phyloP scores from a whole-genome alignment of 208 protist species.

The Trypanosoma scelopori region DNA sequence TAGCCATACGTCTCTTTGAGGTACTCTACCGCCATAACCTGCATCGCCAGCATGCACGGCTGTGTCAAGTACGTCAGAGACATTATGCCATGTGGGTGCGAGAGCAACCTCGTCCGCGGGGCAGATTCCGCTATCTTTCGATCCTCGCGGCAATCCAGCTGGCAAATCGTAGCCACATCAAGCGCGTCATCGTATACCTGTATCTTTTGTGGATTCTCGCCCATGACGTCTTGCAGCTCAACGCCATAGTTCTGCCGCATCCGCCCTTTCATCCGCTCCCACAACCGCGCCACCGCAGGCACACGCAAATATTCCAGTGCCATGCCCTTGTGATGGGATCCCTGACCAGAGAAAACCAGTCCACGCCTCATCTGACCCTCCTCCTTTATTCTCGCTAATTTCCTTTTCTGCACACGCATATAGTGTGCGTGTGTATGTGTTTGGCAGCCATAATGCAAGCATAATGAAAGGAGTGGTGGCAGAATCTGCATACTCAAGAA shows the following conservation, averaged over 20 bases:
- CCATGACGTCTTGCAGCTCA: constrained; percentile 65
- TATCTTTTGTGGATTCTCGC: constrained; percentile 70
- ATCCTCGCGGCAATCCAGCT: constrained; percentile 36
- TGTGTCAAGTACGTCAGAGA: constrained; percentile 79
- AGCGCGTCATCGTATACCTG: constrained; percentile 48
- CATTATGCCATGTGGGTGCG: constrained; percentile 70
- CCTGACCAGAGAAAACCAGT: constrained; percentile 84
- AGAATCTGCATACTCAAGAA: no score
- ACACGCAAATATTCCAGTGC: constrained; percentile 52
- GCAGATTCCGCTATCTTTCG: constrained; percentile 57
- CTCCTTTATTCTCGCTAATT: constrained; percentile 2
- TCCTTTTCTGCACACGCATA: neutral
- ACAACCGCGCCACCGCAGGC: constrained; percentile 42
- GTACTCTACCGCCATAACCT: constrained; percentile 43
- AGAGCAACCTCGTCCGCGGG: constrained; percentile 32
- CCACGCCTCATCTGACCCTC: constrained; percentile 33
- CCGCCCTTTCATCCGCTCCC: constrained; percentile 67
- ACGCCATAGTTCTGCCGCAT: constrained; percentile 79
- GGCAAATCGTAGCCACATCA: constrained; percentile 41
- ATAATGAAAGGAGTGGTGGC: no score
- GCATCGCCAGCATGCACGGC: constrained; percentile 73
- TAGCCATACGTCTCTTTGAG: constrained; percentile 19
- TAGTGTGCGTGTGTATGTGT: neutral
- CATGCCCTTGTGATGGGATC: constrained; percentile 76
- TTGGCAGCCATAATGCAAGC: no score